phyloP scores from a whole-genome alignment of 108 stramenopile genomes.

The Schizochytrium sp. region DNA sequence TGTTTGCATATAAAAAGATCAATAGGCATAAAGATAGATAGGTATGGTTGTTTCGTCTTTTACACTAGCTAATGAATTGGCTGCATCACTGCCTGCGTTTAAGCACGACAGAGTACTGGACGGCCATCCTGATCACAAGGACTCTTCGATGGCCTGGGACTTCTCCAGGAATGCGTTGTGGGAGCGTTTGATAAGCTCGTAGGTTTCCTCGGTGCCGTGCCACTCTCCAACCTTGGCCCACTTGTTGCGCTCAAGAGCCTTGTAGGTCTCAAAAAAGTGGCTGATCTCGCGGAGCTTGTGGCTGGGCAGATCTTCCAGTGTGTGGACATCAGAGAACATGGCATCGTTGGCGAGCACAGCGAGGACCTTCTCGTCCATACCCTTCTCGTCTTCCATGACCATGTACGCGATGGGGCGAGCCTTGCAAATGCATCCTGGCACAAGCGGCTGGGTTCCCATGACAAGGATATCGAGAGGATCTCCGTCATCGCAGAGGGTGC shows the following conservation, averaged over 20 bases:
- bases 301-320: conserved; percentile 9
- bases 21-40: too few species aligned
- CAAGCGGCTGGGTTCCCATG: conserved; percentile 84
- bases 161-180: conserved; percentile 20
- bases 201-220: conserved; percentile 60
- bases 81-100: too few species aligned
- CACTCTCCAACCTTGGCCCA: conserved; percentile 61
- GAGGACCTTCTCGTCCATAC: conserved; percentile 83
- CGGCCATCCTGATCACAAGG: not conserved
- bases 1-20: too few species aligned
- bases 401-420: conserved; percentile 80
- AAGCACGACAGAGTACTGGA: too few species aligned
- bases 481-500: conserved; percentile 5
- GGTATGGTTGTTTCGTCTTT: too few species aligned
- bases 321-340: conserved; percentile 6
- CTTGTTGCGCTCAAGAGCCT: conserved; percentile 54
- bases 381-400: conserved; percentile 84
- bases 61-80: too few species aligned
- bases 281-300: conserved; percentile 57
- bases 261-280: conserved; percentile 58
- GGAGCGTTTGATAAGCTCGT: conserved; percentile 55
- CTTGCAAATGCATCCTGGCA: conserved; percentile 83
- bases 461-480: conserved; percentile 82
- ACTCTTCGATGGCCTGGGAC: conserved; percentile 43
- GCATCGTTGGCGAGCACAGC: conserved; percentile 73